Evolutionary conservation across 2,329 filamentous ascomycete genomes (phyloP), one percentile per base, ranked within the genome.

Genomic region (Trichoderma hamatum): DNA sequence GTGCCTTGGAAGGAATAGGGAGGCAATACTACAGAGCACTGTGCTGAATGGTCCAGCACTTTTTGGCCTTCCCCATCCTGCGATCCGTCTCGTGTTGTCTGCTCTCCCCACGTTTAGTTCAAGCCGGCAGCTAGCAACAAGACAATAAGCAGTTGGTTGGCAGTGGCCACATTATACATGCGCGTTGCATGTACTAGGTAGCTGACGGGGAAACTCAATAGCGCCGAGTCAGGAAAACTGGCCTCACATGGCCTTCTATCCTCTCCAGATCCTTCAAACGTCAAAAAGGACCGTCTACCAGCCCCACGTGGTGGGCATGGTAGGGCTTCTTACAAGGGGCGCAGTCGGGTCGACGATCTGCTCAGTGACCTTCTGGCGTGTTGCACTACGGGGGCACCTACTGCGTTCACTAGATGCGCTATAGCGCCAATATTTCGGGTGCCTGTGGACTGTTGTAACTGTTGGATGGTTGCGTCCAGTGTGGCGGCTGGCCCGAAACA

Each of bases 241-340:
- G 30, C n/a, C 60, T 63, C 21, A 46, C 60, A 63, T 36, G 34
- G 60, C 60, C 61, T 49, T 28, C 10, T 11, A 24, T 21, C 61
- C 32, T 30, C n/a, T 16, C 21, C 51, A 61, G 36, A 32, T 30
- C 39, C 36, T 9, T 46, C 21, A 16, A 39, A 64, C 46, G 61
- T 49, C 61, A 49, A 64, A 64, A 61, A 49, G 58, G 58, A 3
- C 58, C 58, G 58, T 30, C 58, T 10, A 61, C 21, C 30, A 30
- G 36, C 60, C 60, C 60, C 61, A 64, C 61, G 46, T 64, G 61
- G 46, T 39, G 61, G 30, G 54, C 24, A 64, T 34, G 30, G 46
- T 24, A 21, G 21, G 46, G 46, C 46, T 19, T 30, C 61, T 30
- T 24, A 39, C 30, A 39, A 59, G 32, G 46, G 46, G 32, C 61